These are phyloP conservation scores for Hymenoscyphus repandus DNA, from an alignment of 2,329 filamentous ascomycete genomes.

Conservation along the genomic window DNA sequence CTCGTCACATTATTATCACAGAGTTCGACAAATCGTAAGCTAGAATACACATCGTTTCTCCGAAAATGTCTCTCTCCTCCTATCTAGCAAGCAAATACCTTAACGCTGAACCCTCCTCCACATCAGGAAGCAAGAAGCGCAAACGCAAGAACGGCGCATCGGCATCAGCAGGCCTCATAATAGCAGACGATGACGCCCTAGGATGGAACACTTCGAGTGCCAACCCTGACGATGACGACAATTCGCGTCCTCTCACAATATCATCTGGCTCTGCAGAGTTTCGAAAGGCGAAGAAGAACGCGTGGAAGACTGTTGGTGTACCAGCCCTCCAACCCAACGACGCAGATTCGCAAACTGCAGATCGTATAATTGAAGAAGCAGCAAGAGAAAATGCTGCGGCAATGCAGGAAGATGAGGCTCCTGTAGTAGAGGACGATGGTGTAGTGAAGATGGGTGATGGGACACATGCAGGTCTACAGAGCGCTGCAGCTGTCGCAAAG, in stretches of 20 bases:
- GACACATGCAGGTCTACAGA: constrained; percentile 81
- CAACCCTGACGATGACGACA: constrained; percentile 46
- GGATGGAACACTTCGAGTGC: constrained; percentile 35
- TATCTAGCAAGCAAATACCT: constrained; percentile 94
- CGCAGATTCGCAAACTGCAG: constrained; percentile 59
- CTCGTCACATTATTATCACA: too few species aligned
- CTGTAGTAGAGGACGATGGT: constrained; percentile 43
- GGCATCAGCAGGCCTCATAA: constrained; percentile 49
- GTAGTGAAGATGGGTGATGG: constrained; percentile 78
- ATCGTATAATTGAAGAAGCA: constrained; percentile 70
- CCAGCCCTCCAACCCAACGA: constrained; percentile 31
- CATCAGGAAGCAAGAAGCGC: constrained; percentile 57
- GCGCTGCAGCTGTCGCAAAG: constrained; percentile 69
- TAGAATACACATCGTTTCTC: too few species aligned
- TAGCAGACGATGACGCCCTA: constrained; percentile 57
- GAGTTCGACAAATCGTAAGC: too few species aligned
- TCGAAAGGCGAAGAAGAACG: constrained; percentile 69
- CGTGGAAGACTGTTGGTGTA: constrained; percentile 67
- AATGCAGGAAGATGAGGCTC: constrained; percentile 44
- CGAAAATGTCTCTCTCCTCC: constrained; percentile 60
- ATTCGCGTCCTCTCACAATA: constrained; percentile 45
- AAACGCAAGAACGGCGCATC: constrained; percentile 51
- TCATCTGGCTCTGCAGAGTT: constrained; percentile 53
- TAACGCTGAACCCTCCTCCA: constrained; percentile 52
- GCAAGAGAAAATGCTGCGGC: constrained; percentile 60